Base-by-base conservation (phyloP, 2,329 filamentous ascomycete species). In the Dothideomycetes sp. region DNA sequence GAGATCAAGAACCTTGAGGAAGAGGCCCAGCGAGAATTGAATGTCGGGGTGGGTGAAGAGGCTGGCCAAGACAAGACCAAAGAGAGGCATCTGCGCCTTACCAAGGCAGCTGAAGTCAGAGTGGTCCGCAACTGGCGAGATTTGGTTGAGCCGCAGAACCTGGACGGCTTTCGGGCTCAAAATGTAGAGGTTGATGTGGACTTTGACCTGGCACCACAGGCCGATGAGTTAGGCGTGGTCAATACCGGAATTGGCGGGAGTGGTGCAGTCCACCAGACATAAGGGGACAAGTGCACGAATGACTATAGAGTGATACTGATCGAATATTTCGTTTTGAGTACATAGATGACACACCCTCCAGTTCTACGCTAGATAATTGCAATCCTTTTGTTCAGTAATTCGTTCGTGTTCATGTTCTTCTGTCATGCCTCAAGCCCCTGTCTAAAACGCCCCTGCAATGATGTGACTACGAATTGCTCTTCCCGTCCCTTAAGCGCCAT, bases 81-180 rank as follows among this genome's bases (percentile, higher is more conserved):
- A 63, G 75, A 69, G 50, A 62, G 72, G 51, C 78, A 84, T 59
- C 61, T 91, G 47, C 70, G 80, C 38, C 69, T 73, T 56, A 91
- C 82, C 42, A 85, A 87, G 61, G 87, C 87, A n/a, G 81, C 85
- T 5, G 91, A 98, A 66, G 73, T 98, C 48, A 77, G 80, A 56
- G 70, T 96, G 31, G 81, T 93, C 38, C 72, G 85, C 50, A 86
- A 89, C 57, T 62, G 84, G 43, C 69, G 68, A 40, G 77, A 79
- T 46, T 58, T 95, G 56, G 66, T 77, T 38, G 61, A 75, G 44
- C 88, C 88, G 9, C 85, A 84, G 1, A 62, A 71, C 32, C 61
- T 80, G 8, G 68, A 74, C 48, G 49, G 50, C 80, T 87, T 61
- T 65, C 66, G 47, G 79, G 80, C 57, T 43, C 59, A 53, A 58